Conservation (phyloP, 306 rosid species). For the Malus sylvestris region DNA sequence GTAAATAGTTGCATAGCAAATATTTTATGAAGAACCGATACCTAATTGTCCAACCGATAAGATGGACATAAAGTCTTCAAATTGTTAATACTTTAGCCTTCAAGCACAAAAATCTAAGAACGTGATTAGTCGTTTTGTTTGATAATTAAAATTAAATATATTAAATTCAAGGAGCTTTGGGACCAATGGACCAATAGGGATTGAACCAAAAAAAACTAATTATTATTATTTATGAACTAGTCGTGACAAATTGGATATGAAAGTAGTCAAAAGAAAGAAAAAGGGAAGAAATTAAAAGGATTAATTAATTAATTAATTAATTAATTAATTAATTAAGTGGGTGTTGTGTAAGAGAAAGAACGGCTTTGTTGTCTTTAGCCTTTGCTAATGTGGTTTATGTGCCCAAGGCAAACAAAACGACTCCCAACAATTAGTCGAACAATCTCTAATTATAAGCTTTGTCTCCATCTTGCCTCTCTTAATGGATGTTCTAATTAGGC, state of each 20-base stretch:
- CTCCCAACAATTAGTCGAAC: constrained; percentile 14
- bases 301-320: background rate
- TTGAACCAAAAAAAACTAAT: background rate
- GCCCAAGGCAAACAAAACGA: constrained; percentile 8
- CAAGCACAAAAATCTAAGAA: background rate
- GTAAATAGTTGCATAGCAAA: background rate
- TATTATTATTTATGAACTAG: background rate
- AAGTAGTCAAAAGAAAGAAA: constrained; percentile 11
- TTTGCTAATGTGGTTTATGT: background rate
- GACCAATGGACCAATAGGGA: background rate
- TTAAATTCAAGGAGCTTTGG: background rate
- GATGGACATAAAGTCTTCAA: background rate
- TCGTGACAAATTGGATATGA: background rate
- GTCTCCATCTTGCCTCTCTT: background rate
- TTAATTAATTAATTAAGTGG: background rate
- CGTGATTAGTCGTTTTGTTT: background rate
- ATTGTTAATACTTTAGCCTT: background rate
- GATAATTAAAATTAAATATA: background rate
- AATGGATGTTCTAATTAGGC: background rate
- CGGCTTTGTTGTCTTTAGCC: too few relatives aligned
- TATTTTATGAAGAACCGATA: background rate
- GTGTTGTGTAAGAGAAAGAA: too few relatives aligned
- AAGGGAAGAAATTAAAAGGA: background rate
- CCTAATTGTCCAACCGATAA: background rate
- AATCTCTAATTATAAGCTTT: background rate